These are phyloP conservation scores for Saccharomyces hybrid DNA, from an alignment of 1,139 yeast species.

Conservation along the genomic window DNA sequence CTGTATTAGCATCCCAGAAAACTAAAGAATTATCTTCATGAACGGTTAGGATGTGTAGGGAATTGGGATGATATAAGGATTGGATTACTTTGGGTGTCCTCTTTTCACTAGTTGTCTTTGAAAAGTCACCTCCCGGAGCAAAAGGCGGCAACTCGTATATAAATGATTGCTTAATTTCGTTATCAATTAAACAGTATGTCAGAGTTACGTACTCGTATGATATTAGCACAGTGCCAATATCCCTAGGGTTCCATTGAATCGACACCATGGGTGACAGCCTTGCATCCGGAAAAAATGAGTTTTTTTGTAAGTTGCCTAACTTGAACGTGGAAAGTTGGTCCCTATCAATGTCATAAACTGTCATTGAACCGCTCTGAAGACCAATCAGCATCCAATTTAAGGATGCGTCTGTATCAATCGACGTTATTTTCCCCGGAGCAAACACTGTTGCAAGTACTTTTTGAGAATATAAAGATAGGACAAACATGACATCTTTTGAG, in stretches of 20 bases:
- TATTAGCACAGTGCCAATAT: constrained; percentile 67
- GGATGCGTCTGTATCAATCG: constrained; percentile 73
- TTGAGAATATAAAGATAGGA: constrained; percentile 63
- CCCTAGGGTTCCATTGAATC: constrained; percentile 81
- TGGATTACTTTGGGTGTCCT: constrained; percentile 48
- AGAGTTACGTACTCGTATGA: constrained; percentile 67
- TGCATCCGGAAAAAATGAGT: constrained; percentile 29
- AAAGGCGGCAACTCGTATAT: constrained; percentile 53
- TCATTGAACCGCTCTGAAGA: constrained; percentile 61
- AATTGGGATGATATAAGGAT: constrained; percentile 88
- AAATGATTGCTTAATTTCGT: constrained; percentile 48
- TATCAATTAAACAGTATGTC: constrained; percentile 57
- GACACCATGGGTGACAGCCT: constrained; percentile 51
- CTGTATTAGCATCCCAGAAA: constrained; percentile 86
- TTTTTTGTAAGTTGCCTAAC: constrained; percentile 65
- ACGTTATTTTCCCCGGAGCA: constrained; percentile 59
- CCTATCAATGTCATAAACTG: constrained; percentile 80
- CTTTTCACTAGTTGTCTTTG: constrained; percentile 11
- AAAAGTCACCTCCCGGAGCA: constrained; percentile 53
- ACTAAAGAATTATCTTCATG: constrained; percentile 79
- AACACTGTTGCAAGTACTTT: constrained; percentile 44
- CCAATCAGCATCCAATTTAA: constrained; percentile 85
- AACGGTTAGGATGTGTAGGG: constrained; percentile 69
- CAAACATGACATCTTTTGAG: constrained; percentile 46
- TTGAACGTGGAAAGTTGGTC: constrained; percentile 58